Conservation (phyloP, 306 rosid genomes). For the Ziziphus jujuba region DNA sequence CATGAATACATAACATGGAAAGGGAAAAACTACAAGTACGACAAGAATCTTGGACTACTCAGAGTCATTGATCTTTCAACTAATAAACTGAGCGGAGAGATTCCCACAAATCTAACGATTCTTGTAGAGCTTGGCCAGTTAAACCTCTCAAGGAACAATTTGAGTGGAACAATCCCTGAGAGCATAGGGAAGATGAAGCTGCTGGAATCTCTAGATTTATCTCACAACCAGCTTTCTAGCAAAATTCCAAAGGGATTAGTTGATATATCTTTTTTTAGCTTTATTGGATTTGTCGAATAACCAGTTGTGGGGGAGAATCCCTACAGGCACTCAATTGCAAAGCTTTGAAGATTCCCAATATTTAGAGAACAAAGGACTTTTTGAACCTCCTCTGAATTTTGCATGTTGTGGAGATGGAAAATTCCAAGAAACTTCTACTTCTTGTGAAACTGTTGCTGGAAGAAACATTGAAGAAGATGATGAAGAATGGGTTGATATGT, state of each 20-base stretch:
- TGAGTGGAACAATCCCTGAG: not conserved
- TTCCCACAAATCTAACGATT: no score
- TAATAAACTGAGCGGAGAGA: no score
- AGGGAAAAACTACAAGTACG: not conserved
- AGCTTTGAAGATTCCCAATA: not conserved
- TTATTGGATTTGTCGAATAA: not conserved
- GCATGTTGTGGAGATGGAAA: no score
- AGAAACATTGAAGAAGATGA: no score
- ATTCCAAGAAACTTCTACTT: no score
- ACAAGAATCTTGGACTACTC: not conserved
- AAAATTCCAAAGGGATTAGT: not conserved
- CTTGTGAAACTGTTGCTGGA: no score
- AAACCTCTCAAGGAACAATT: no score
- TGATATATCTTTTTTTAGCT: not conserved
- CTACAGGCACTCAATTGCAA: conserved; percentile 1
- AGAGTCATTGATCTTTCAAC: no score
- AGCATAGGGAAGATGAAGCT: not conserved
- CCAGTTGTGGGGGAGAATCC: not conserved
- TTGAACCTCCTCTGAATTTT: not conserved
- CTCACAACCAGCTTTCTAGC: conserved; percentile 1
- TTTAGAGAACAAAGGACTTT: not conserved
- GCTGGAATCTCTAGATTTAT: conserved; percentile 3
- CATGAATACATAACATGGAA: conserved; percentile 11
- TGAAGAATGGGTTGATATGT: no score
- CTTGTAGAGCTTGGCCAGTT: no score